These are phyloP conservation scores for Chalciporus pseudorubinellus DNA, from an alignment of 768 basidiomycete genomes.

Conservation along the genomic window DNA sequence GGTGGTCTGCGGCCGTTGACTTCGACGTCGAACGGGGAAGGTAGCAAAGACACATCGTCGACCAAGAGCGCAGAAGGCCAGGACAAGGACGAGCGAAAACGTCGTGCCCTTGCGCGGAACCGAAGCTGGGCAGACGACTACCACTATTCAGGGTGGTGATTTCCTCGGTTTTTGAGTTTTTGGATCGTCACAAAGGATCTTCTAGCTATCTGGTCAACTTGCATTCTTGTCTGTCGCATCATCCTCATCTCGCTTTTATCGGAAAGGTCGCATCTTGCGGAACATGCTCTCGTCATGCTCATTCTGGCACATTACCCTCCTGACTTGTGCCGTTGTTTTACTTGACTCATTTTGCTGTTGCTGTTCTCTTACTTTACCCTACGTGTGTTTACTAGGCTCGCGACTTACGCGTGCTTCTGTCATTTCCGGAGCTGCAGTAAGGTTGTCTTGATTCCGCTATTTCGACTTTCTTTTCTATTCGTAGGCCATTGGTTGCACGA, in stretches of 20 bases:
- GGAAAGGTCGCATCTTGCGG: slow-evolving; percentile 4
- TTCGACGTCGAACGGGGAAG: slow-evolving; percentile 25
- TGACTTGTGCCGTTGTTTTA: slow-evolving; percentile 3
- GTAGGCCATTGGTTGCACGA: slow-evolving; percentile 19
- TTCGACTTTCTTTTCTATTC: not conserved
- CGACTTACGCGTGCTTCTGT: slow-evolving; percentile 8
- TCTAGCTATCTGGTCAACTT: slow-evolving; percentile 24
- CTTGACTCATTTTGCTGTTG: slow-evolving; percentile 11
- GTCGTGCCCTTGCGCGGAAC: slow-evolving; percentile 54
- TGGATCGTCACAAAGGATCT: slow-evolving; percentile 17
- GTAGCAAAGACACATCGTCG: slow-evolving; percentile 8
- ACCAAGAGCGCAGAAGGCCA: slow-evolving; percentile 24
- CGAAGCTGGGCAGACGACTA: slow-evolving; percentile 69
- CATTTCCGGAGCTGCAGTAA: slow-evolving; percentile 8
- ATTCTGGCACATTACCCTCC: not conserved
- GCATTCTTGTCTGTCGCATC: slow-evolving; percentile 17
- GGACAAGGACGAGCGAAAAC: slow-evolving; percentile 41
- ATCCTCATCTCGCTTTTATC: slow-evolving; percentile 14
- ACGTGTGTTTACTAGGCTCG: slow-evolving; percentile 6
- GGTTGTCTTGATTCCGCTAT: slow-evolving; percentile 12
- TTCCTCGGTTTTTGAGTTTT: not conserved
- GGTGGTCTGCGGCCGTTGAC: slow-evolving; percentile 35
- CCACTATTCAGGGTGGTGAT: slow-evolving; percentile 63
- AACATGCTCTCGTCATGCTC: slow-evolving; percentile 23
- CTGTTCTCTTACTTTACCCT: slow-evolving; percentile 18